Base-by-base conservation (phyloP, 768 basidiomycete species). In the Phylloporus sp. region DNA sequence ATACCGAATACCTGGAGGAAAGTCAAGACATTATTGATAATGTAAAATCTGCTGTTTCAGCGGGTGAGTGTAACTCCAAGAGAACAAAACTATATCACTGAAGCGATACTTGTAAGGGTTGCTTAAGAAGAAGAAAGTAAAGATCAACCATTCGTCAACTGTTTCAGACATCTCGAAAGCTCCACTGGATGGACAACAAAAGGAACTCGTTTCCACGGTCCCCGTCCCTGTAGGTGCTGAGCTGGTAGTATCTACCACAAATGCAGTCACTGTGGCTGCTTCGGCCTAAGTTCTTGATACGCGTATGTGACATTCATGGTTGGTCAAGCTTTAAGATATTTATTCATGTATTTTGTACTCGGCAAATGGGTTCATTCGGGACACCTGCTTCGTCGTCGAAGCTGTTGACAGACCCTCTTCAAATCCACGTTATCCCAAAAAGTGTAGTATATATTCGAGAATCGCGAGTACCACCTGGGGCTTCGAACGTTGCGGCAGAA, bases 1-100 rank as follows among this genome's bases (percentile, higher is more conserved):
- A 99, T 62, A 85, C 83, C 3, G 88, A 93, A 67, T 99, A 88
- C 65, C 66, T 99, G 34, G 94, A 97, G 66, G 86, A 95, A 72
- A 93, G 86, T 60, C 76, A 81, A 67, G 93, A 97, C 62, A 81
- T 98, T 24, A 90, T 92, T 2, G 94, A 95, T 58, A 84, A 79
- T 57, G 95, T 97, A 26, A 90, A 91, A 74, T 91, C 78, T 50
- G 95, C 95, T 4, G 95, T 99, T 12, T 77, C 85, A 42, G 80
- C 81, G 32, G 95, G 91, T 91, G 22, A 13, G 65, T 58, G 78
- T 70, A 15, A 12, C 10, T 26, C 5, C 24, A 27, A 40, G 20
- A 2, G 15, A 10, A 6, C 23, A 11, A 1, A 5, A 12, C n/a
- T 4, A 16, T 8, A 53, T 29, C 43, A 62, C 29, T 52, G 62